These are phyloP conservation scores for Plectranthus barbatus DNA, from an alignment of 257 asterid species.

Conservation along the genomic window DNA sequence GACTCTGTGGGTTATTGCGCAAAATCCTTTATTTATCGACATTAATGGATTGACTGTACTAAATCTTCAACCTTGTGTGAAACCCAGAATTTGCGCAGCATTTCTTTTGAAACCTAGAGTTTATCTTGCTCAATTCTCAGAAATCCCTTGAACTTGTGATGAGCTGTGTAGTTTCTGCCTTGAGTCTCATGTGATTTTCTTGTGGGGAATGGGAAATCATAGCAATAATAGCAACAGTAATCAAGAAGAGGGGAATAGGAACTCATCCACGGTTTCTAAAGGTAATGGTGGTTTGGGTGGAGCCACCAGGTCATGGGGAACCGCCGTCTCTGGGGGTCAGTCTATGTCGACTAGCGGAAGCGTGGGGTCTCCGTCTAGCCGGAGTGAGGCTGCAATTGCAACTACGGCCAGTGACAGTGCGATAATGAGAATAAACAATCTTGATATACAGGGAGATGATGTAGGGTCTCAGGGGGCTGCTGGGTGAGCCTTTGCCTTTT, in stretches of 20 bases:
- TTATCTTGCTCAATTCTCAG: constrained; percentile 7
- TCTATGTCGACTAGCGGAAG: constrained; percentile 93
- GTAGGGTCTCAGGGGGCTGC: constrained; percentile 78
- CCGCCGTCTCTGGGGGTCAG: constrained; percentile 87
- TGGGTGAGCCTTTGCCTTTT: constrained; percentile 49
- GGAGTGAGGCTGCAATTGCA: constrained; percentile 77
- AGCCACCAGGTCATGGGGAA: constrained; percentile 83
- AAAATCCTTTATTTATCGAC: neutral
- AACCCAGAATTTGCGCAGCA: neutral
- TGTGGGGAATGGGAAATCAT: constrained; percentile 54
- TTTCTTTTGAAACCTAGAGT: neutral
- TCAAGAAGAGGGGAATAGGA: constrained; percentile 57
- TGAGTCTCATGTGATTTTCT: constrained; percentile 19
- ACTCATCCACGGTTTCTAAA: constrained; percentile 38
- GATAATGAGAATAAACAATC: constrained; percentile 50
- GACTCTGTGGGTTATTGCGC: constrained; percentile 6
- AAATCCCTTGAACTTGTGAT: neutral
- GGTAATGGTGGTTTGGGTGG: constrained; percentile 52
- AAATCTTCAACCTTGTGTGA: neutral
- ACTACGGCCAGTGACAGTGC: constrained; percentile 64
- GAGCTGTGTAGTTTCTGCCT: constrained; percentile 2
- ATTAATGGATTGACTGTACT: constrained; percentile 7
- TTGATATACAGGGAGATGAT: constrained; percentile 83
- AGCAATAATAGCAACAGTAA: constrained; percentile 22
- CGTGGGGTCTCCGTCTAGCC: constrained; percentile 86